Conservation (phyloP, 331 rosid genomes). For the Malus hybrid region DNA sequence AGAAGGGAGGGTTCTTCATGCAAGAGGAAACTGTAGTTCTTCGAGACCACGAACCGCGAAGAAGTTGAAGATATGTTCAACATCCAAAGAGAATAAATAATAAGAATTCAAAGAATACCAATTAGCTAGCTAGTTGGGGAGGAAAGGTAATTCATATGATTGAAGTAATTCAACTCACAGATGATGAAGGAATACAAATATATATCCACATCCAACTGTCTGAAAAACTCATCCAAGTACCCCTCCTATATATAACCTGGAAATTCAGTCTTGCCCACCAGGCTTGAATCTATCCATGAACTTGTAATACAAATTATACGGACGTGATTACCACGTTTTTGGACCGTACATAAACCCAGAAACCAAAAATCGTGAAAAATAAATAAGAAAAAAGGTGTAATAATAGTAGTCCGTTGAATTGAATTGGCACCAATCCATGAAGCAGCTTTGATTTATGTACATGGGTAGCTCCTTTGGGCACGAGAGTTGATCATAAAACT, state of each 20-base stretch:
- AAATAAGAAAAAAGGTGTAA: not conserved
- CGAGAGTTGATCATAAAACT: slow-evolving; percentile 19
- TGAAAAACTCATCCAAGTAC: not conserved
- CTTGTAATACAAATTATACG: slow-evolving; percentile 11
- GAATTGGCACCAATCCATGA: not conserved
- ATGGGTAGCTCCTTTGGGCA: slow-evolving; percentile 44
- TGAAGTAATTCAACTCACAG: not conserved
- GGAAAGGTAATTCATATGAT: not conserved
- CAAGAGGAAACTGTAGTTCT: slow-evolving; percentile 60
- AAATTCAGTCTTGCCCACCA: not conserved
- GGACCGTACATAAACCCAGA: slow-evolving; percentile 5
- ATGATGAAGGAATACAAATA: not conserved
- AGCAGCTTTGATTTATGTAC: slow-evolving; percentile 31
- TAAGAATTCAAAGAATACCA: not conserved
- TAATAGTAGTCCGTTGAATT: not conserved
- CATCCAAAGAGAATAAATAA: too few species aligned
- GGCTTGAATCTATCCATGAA: not conserved
- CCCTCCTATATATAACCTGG: not conserved
- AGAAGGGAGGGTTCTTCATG: slow-evolving; percentile 30
- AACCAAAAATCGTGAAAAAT: not conserved
- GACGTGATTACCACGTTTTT: not conserved
- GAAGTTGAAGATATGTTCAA: slow-evolving; percentile 63
- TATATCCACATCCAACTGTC: not conserved
- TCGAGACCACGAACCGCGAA: slow-evolving; percentile 39
- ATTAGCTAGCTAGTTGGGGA: not conserved